Evolutionary conservation across 129 eudicot species (phyloP), one percentile per base, ranked within the genome.

Genomic region (Arctium lappa): DNA sequence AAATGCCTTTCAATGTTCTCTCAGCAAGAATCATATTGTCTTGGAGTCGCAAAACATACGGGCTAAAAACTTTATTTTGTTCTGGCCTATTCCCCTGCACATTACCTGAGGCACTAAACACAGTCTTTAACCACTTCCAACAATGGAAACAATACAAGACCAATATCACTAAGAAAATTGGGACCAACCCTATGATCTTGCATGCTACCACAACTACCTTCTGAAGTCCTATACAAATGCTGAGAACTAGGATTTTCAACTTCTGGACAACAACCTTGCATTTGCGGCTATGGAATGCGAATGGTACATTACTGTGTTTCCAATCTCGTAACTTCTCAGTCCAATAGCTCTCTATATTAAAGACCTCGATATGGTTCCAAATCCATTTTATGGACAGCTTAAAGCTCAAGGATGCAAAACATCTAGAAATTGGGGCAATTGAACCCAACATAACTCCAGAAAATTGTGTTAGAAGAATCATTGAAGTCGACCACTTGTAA

Each of bases 291-390:
- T 29, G 6, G 12, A 72, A 69, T n/a, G 39, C 1, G 2, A 22
- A 31, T 18, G 56, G 3, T 29, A 85, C 31, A 0, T 79, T 72
- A 9, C 69, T 18, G 6, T 69, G 31, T 71, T 77, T 85, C 88
- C 85, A 81, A 0, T 80, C 85, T 30, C 1, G 65, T 71, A 71
- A 33, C 46, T 15, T 71, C 12, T 34, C 1, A 15, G 74, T 80
- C 88, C 88, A 85, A 5, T 79, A 80, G 34, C 33, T 82, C 65
- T 85, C 88, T 8, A 85, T 78, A 33, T 22, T 22, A 22, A 22
- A 22, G 27, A 22, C 27, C 27, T 22, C 0, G 27, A 22, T 22
- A 22, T 22, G 27, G 27, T 22, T 22, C 27, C 27, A 22, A 22
- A 22, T 22, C 0, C 27, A 22, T 22, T 22, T 22, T 22, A 22